Base-by-base conservation (phyloP, 2,329 filamentous ascomycete species). In the Trichoderma gracile region DNA sequence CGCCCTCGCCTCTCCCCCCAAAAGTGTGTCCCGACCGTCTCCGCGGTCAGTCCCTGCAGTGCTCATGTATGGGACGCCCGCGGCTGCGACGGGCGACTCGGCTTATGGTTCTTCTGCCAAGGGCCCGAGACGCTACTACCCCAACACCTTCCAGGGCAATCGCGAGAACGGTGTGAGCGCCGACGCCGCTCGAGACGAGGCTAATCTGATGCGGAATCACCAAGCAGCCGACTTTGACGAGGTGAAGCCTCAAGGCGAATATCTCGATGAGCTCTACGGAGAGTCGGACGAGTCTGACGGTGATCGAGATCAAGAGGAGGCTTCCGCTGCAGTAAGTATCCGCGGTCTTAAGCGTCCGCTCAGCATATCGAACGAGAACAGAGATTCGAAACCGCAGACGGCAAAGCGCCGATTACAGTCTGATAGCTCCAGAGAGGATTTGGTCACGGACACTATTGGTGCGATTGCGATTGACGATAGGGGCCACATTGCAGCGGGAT, bases 401-500 rank as follows among this genome's bases (percentile, higher is more conserved):
- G 61, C 65, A 59, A 70, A 70, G 63, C 67, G 69, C 54, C 68
- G 59, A 30, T 68, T 71, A 64, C 67, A 62, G 42, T 65, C 67
- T 25, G 61, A 65, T 25, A 65, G 68, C 56, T 69, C 72, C 21
- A 70, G 74, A 23, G 87, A 92, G 67, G 84, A 90, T 71, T 83
- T 77, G 27, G 84, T 99, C 70, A 96, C 90, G 3, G 95, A 99
- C 79, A 99, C 95, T 14, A 93, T 99, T 65, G 95, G 96, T 50
- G 95, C 93, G 30, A 97, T 99, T 73, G 95, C 93, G 12, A 89
- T 99, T 68, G 95, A 99, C 72, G 84, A 85, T 56, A 86, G 84
- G 70, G 95, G 95, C 17, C 89, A 90, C 65, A 97, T 99, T 73
- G 94, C 96, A 5, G 95, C 94, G 4, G 95, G 90, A 17, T 97